Percentiles rank a stretch among this genome's conserved stretches.
Conservation (phyloP, 2,329 filamentous ascomycete species). For the Fusarium burgessii region DNA sequence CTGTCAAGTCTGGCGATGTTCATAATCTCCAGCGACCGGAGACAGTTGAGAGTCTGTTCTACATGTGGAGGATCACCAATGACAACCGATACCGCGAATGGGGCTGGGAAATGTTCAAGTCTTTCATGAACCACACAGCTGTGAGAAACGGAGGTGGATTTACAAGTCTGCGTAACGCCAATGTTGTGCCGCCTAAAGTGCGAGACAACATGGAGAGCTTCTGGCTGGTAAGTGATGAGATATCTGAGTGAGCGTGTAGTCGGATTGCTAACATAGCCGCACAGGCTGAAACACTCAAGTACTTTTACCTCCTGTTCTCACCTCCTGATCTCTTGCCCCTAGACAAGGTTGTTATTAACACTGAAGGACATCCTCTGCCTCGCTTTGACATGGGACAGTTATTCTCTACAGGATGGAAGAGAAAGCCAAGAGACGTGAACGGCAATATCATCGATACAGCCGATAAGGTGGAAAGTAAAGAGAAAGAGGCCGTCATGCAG, state of each 20-base stretch:
- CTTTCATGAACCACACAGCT: slow-evolving; percentile 87
- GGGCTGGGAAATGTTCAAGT: slow-evolving; percentile 99
- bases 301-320: slow-evolving; percentile 95
- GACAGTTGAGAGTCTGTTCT: slow-evolving; percentile 95
- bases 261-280: slow-evolving; percentile 26
- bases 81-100: slow-evolving; percentile 91
- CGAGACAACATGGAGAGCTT: slow-evolving; percentile 99
- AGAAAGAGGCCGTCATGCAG: slow-evolving; percentile 29
- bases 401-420: slow-evolving; percentile 84
- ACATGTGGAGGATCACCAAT: slow-evolving; percentile 98
- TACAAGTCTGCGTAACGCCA: slow-evolving; percentile 82
- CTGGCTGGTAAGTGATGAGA: slow-evolving; percentile 79
- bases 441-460: slow-evolving; percentile 53
- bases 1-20: slow-evolving; percentile 82
- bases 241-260: background rate
- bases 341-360: slow-evolving; percentile 92
- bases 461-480: slow-evolving; percentile 16
- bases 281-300: slow-evolving; percentile 95
- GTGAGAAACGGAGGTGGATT: slow-evolving; percentile 84
- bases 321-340: slow-evolving; percentile 84
- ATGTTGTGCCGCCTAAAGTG: slow-evolving; percentile 73
- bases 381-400: slow-evolving; percentile 83
- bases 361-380: slow-evolving; percentile 92
- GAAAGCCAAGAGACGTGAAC: slow-evolving; percentile 69
- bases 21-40: slow-evolving; percentile 97